Percentiles rank a stretch among this genome's conserved stretches.
phyloP scores from a whole-genome alignment of 2,329 filamentous ascomycete genomes.

The Aspergillus calidoustus region DNA sequence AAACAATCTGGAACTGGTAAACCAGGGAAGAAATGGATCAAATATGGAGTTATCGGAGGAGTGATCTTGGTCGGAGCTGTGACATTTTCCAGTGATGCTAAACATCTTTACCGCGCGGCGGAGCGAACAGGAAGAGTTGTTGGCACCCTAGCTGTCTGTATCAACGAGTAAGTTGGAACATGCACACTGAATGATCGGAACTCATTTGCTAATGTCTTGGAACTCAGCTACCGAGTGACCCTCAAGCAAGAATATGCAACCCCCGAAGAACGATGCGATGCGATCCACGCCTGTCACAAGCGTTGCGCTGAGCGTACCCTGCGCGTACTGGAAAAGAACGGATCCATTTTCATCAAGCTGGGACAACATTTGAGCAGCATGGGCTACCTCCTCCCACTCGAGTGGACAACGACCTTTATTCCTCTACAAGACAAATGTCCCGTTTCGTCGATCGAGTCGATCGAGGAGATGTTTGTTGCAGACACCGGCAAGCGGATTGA shows the following conservation, averaged over 20 bases:
- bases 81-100: conserved; percentile 68
- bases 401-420: conserved; percentile 96
- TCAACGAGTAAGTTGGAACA: conserved; percentile 76
- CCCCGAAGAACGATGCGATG: conserved; percentile 65
- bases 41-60: conserved; percentile 40
- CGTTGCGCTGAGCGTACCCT: conserved; percentile 89
- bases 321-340: conserved; percentile 88
- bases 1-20: conserved; percentile 18
- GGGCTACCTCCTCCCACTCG: conserved; percentile 87
- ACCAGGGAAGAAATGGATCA: conserved; percentile 33
- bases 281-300: conserved; percentile 84
- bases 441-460: conserved; percentile 84
- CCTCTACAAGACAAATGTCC: conserved; percentile 95
- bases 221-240: conserved; percentile 78
- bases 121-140: conserved; percentile 81
- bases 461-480: conserved; percentile 80
- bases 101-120: conserved; percentile 73
- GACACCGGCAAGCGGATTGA: conserved; percentile 81
- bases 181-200: background rate
- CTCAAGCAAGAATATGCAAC: conserved; percentile 71
- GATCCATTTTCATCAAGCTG: conserved; percentile 97
- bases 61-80: conserved; percentile 50
- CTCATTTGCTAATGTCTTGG: conserved; percentile 12
- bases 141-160: conserved; percentile 74
- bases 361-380: conserved; percentile 95